These are phyloP conservation scores for Sphenostylis stenocarpa DNA, from an alignment of 306 rosid genomes.

Conservation along the genomic window DNA sequence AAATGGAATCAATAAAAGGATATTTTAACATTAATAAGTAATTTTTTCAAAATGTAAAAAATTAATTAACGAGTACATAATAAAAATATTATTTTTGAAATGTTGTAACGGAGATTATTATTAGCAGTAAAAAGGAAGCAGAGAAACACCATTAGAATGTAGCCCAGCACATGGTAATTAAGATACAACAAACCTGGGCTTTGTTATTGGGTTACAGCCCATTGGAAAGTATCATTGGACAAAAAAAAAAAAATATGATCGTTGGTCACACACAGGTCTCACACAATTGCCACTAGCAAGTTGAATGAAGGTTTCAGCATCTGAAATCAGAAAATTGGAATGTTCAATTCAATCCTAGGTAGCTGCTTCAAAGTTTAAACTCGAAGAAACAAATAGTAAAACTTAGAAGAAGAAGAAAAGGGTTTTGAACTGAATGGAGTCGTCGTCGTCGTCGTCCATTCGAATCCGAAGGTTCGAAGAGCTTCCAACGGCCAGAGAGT, in stretches of 20 bases:
- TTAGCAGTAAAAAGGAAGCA: background rate
- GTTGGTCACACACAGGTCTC: background rate
- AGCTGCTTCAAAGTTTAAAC: background rate
- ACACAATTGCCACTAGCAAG: background rate
- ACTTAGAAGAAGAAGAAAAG: background rate
- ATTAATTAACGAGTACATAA: background rate
- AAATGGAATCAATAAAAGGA: background rate
- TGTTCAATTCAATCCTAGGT: background rate
- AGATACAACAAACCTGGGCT: background rate
- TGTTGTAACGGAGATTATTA: background rate
- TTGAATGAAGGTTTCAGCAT: background rate
- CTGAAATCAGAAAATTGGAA: background rate
- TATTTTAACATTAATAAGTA: background rate
- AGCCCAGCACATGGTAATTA: background rate
- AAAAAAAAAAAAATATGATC: too few species aligned
- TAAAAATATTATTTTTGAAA: background rate
- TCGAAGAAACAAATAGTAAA: background rate
- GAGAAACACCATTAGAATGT: background rate
- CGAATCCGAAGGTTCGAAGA: slow-evolving; percentile 51
- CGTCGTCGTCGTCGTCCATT: slow-evolving; percentile 26
- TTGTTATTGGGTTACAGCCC: background rate
- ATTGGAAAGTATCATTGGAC: background rate
- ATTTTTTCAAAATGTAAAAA: background rate
- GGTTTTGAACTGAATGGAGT: slow-evolving; percentile 36
- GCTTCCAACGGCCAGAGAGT: slow-evolving; percentile 46